phyloP scores from a whole-genome alignment of 768 basidiomycete genomes.

The Dioszegia crocea region DNA sequence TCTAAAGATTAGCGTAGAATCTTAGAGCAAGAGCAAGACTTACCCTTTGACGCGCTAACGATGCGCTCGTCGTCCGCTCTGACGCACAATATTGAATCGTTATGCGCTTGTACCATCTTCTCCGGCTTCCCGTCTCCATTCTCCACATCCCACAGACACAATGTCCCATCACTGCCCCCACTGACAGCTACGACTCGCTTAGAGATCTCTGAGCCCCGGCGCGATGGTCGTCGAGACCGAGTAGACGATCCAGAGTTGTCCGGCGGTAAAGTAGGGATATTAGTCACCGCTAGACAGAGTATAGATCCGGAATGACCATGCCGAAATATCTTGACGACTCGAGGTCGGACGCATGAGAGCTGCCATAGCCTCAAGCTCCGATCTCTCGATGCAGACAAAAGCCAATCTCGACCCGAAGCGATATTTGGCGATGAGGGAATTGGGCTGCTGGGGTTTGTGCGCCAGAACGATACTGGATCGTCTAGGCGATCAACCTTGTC shows the following conservation, averaged over 20 bases:
- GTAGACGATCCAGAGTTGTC: neutral
- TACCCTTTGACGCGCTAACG: conserved; percentile 47
- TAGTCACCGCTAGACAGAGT: conserved; percentile 23
- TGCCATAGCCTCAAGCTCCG: conserved; percentile 43
- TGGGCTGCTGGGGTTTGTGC: neutral
- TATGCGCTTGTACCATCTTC: conserved; percentile 33
- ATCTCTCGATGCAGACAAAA: conserved; percentile 47
- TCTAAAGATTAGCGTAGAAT: conserved; percentile 22
- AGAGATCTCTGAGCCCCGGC: neutral
- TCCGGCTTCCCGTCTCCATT: conserved; percentile 27
- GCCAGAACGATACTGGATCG: neutral
- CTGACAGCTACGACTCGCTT: conserved; percentile 25
- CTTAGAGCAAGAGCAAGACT: conserved; percentile 4
- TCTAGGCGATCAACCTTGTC: neutral
- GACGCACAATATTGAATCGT: conserved; percentile 42
- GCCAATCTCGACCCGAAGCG: conserved; percentile 36
- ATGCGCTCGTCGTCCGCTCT: conserved; percentile 39
- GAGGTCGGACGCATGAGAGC: conserved; percentile 15
- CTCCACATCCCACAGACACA: conserved; percentile 46
- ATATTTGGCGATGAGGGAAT: neutral
- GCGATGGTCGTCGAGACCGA: neutral
- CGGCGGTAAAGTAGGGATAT: too few relatives aligned
- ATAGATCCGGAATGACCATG: conserved; percentile 44
- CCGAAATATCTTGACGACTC: conserved; percentile 44
- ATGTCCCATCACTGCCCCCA: conserved; percentile 45